Evolutionary conservation across 2,329 filamentous ascomycete species (phyloP).

Genomic region (Fusarium continuum): DNA sequence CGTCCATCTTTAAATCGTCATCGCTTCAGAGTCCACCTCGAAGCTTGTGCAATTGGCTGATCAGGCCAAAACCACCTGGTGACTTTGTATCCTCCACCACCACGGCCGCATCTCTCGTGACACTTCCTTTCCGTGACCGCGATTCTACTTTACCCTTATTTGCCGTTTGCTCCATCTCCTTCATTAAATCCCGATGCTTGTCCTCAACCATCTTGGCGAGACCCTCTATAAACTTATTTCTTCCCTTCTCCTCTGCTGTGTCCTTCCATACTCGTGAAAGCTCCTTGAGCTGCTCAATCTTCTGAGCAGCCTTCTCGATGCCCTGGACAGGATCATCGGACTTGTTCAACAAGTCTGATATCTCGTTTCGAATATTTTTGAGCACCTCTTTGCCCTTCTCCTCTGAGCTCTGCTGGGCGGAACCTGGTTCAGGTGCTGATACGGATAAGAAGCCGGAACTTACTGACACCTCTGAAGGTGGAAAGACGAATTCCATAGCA

Average conservation of each 20-base stretch:
- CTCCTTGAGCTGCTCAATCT: conserved; percentile 80
- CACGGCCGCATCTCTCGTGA: conserved; percentile 40
- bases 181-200: conserved; percentile 62
- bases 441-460: conserved; percentile 89
- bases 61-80: conserved; percentile 65
- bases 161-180: conserved; percentile 58
- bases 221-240: conserved; percentile 81
- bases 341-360: conserved; percentile 70
- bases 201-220: conserved; percentile 87
- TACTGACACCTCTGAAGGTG: conserved; percentile 85
- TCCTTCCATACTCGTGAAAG: conserved; percentile 89
- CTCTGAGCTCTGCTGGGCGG: conserved; percentile 73
- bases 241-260: conserved; percentile 92
- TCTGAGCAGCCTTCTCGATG: conserved; percentile 75
- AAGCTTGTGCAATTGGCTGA: conserved; percentile 70
- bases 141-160: conserved; percentile 49
- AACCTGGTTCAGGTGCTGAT: conserved; percentile 80
- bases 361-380: conserved; percentile 74
- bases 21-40: conserved; percentile 58
- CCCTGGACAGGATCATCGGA: conserved; percentile 69
- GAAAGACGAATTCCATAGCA: conserved; percentile 94
- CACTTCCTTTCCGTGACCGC: conserved; percentile 50
- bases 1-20: not conserved
- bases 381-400: conserved; percentile 88
- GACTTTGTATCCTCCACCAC: conserved; percentile 54